Conservation (phyloP, 306 rosid genomes). For the Castanea mollissima region DNA sequence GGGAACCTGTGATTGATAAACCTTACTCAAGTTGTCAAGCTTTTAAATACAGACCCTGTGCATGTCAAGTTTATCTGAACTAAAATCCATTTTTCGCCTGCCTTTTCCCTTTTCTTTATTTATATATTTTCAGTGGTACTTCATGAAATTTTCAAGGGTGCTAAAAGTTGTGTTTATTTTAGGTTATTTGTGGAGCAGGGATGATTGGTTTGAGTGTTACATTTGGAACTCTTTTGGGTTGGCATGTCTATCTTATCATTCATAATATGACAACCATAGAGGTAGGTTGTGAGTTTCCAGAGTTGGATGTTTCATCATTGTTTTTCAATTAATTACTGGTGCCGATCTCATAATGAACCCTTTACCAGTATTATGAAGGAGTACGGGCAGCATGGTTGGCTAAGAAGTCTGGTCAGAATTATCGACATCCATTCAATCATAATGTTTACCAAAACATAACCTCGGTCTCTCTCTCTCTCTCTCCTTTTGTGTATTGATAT, state of each 20-base stretch:
- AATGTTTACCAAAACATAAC: slow-evolving; percentile 69
- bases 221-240: slow-evolving; percentile 66
- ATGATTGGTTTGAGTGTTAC: slow-evolving; percentile 49
- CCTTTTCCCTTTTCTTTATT: not conserved
- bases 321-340: slow-evolving; percentile 5
- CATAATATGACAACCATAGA: slow-evolving; percentile 88
- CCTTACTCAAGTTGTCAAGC: not conserved
- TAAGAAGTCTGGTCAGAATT: slow-evolving; percentile 74
- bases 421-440: slow-evolving; percentile 59
- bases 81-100: not conserved
- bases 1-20: not conserved
- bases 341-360: slow-evolving; percentile 8
- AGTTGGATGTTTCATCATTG: slow-evolving; percentile 9
- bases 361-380: slow-evolving; percentile 67
- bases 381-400: slow-evolving; percentile 78
- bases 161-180: not conserved
- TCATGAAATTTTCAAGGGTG: slow-evolving; percentile 14
- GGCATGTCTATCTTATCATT: slow-evolving; percentile 83
- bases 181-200: slow-evolving; percentile 59
- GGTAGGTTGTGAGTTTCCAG: slow-evolving; percentile 42
- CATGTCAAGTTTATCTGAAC: not conserved
- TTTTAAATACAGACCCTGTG: not conserved
- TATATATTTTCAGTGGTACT: not conserved
- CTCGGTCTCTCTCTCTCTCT: slow-evolving; percentile 46
- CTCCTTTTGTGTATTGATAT: not conserved